Evolutionary conservation across 1,139 yeast species (phyloP).

Genomic region (Pneumocystis murina): DNA sequence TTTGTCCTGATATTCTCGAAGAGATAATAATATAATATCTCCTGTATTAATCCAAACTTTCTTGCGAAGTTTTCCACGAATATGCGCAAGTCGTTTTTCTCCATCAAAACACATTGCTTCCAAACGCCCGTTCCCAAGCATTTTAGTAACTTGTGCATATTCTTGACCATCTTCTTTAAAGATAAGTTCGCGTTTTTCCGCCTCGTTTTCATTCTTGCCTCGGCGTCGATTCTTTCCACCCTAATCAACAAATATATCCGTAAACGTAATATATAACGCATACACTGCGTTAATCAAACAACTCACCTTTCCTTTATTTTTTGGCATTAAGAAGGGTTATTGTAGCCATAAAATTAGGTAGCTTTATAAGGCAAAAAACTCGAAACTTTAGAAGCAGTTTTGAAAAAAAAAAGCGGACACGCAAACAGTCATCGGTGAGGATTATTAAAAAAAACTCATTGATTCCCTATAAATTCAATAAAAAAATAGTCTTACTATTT

Average conservation of each 20-base stretch:
- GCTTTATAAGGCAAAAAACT: too few relatives aligned
- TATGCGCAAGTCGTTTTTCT: slow-evolving; percentile 84
- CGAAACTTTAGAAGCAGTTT: too few relatives aligned
- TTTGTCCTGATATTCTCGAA: slow-evolving; percentile 97
- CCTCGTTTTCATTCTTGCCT: slow-evolving; percentile 90
- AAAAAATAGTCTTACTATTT: too few relatives aligned
- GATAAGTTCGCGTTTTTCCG: slow-evolving; percentile 86
- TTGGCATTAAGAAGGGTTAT: slow-evolving; percentile 30
- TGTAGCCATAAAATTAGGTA: neutral
- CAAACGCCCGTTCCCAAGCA: slow-evolving; percentile 96
- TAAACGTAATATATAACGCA: neutral
- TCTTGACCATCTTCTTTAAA: slow-evolving; percentile 95
- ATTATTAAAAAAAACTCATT: too few relatives aligned
- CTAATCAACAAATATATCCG: neutral
- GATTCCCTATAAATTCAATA: too few relatives aligned
- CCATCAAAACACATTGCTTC: slow-evolving; percentile 95
- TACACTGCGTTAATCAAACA: neutral
- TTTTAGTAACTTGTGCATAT: slow-evolving; percentile 94
- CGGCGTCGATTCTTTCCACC: slow-evolving; percentile 17
- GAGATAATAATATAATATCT: slow-evolving; percentile 85
- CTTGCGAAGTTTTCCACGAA: slow-evolving; percentile 97
- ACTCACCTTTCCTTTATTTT: slow-evolving; percentile 38
- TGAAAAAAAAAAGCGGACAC: neutral
- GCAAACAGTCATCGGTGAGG: neutral
- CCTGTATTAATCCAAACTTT: slow-evolving; percentile 99